Evolutionary conservation across 257 asterid genomes (phyloP), one percentile per base, ranked within the genome.

Genomic region (Primulina eburnea): DNA sequence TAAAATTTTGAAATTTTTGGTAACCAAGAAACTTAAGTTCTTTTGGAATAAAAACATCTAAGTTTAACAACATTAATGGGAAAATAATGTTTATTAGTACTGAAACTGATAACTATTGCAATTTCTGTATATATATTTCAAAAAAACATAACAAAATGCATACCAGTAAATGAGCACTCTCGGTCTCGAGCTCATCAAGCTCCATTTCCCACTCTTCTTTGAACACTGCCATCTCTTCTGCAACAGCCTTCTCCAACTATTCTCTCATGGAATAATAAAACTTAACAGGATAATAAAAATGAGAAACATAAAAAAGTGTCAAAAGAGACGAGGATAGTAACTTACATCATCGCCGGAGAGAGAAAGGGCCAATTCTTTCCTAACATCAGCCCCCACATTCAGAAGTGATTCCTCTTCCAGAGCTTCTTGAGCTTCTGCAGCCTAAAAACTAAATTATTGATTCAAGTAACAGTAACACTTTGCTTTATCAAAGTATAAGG

Each of bases 371-470:
- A 93, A 82, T 81, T 93, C 97, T 65, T 87, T 88, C 79, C 92
- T 86, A 78, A 90, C 97, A 79, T 93, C 97, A 17, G 88, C 92
- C 82, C 87, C 92, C 57, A 93, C 92, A 70, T 84, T 77, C 28
- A 81, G 77, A 58, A 93, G 69, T 57, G 96, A 82, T 82, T 93
- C 99, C 78, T 90, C 96, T 85, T 93, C 99, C 60, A 90, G 82
- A 1, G 91, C 71, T 77, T 93, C 99, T 79, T 93, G 99, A 65
- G 96, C 97, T 77, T 89, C 96, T 4, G 99, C 96, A 80, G 99
- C 99, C 99, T 90, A 75, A 63, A 73, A 62, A 78, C 47, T 62
- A 63, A 73, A 72, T 35, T 64, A 72, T 70, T 34, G 60, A 35
- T 24, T 67, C 29, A 73, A 73, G 60, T 21, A 61, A 60, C 73